Evolutionary conservation across 2,329 filamentous ascomycete species (phyloP).

Genomic region (Alternaria burnsii): DNA sequence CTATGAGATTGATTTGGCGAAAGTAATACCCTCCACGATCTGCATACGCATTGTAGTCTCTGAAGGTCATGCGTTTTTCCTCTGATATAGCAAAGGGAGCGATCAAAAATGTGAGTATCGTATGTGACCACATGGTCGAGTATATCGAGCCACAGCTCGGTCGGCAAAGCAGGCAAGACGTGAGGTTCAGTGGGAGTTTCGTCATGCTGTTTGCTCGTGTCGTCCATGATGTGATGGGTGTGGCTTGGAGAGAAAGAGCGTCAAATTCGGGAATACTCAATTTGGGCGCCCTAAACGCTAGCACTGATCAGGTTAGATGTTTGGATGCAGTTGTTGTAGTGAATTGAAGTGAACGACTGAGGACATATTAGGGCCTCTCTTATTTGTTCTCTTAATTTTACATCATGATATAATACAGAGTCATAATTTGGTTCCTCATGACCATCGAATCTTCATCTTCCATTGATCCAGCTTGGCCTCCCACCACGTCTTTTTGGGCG

Average conservation of each 20-base stretch:
- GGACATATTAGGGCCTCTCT: background rate
- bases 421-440: slow-evolving; percentile 19
- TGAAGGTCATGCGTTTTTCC: background rate
- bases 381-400: background rate
- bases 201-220: background rate
- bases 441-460: slow-evolving; percentile 50
- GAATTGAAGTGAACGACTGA: no score
- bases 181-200: background rate
- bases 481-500: slow-evolving; percentile 48
- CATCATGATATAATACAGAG: slow-evolving; percentile 14
- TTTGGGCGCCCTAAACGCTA: background rate
- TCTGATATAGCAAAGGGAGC: background rate
- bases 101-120: slow-evolving; percentile 11
- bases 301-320: background rate
- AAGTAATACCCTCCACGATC: background rate
- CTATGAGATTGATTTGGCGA: background rate
- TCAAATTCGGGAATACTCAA: background rate
- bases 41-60: background rate
- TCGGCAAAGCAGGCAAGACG: background rate
- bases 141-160: slow-evolving; percentile 9
- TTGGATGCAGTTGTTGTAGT: background rate
- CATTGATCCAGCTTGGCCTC: slow-evolving; percentile 47
- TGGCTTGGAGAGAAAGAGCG: background rate
- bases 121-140: slow-evolving; percentile 1
- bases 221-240: background rate